Base-by-base conservation (phyloP, 1,139 yeast species). In the Protomyces arabidopsidicola region DNA sequence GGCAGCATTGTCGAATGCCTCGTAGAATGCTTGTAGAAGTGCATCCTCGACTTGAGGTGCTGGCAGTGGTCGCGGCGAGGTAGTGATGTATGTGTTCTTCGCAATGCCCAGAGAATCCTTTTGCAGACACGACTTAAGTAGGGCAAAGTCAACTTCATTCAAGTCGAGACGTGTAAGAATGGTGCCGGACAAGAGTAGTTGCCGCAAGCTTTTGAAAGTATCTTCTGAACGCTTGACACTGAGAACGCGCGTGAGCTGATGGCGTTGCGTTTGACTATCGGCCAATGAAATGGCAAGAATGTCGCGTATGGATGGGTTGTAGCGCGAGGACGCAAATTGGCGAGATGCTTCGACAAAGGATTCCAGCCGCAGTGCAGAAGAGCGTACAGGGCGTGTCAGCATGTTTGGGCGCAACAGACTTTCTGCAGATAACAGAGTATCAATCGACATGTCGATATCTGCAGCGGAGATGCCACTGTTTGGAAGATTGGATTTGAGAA, bases 31-130 rank as follows among this genome's bases (percentile, higher is more conserved):
- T n/a, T 58, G 52, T 35, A 58, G 20, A 12, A 58, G 14, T 12
- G 56, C 56, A n/a, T 45, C 20, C 53, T 58, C 62, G 18, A 58
- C 56, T 16, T 14, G 39, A 9, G 34, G 31, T 24, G 62, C 53
- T 2, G 42, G 45, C 34, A 58, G 42, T 42, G 62, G 62, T 6
- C 62, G 55, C 12, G 62, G 62, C 34, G 62, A 58, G 12, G 62
- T 39, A 9, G 62, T 52, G 9, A 58, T 38, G 31, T 52, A 58
- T 20, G 45, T 58, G 5, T 38, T 52, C 14, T 50, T 31, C 6
- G 62, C 62, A 12, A 52, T 20, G 6, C 34, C 55, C 36, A 22
- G 18, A 16, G 42, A 22, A 8, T 39, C 53, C 10, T 36, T 31
- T 14, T 51, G 53, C n/a, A 58, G 52, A 9, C 53, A 51, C 16